Conservation (phyloP, 2,329 filamentous ascomycete species). For the Albophoma yamanashiensis region DNA sequence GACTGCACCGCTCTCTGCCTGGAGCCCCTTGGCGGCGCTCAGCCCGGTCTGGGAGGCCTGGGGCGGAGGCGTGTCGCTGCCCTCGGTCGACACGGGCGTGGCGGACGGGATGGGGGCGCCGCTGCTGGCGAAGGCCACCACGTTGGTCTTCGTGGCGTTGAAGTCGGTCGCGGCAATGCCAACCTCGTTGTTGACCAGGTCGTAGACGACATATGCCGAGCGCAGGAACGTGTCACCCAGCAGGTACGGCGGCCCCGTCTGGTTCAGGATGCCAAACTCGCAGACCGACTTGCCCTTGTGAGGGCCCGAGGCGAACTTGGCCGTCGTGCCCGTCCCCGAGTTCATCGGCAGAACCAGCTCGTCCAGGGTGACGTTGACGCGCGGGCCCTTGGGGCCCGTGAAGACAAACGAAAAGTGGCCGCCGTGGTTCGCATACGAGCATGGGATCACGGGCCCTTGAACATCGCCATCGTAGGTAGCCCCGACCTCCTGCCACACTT, state of each 20-base stretch:
- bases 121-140: constrained; percentile 38
- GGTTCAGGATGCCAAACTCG: constrained; percentile 46
- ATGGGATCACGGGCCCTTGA: constrained; percentile 37
- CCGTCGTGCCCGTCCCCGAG: constrained; percentile 15
- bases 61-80: constrained; percentile 12
- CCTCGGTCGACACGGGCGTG: constrained; percentile 30
- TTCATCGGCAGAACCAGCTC: constrained; percentile 42
- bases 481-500: constrained; percentile 45
- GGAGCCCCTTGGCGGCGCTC: constrained; percentile 22
- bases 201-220: constrained; percentile 51
- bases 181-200: constrained; percentile 46
- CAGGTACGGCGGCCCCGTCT: constrained; percentile 29
- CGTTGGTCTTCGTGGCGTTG: constrained; percentile 37
- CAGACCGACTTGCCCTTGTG: constrained; percentile 37
- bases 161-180: constrained; percentile 44
- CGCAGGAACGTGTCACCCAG: constrained; percentile 49
- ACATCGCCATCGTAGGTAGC: constrained; percentile 30
- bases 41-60: constrained; percentile 10
- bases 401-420: constrained; percentile 46
- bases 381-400: constrained; percentile 34
- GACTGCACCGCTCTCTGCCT: constrained; percentile 10
- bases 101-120: constrained; percentile 40
- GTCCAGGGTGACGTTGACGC: constrained; percentile 41
- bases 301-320: constrained; percentile 26
- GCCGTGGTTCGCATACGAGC: constrained; percentile 29